phyloP scores from a whole-genome alignment of 2,329 filamentous ascomycete genomes.

The Fusarium falciforme region DNA sequence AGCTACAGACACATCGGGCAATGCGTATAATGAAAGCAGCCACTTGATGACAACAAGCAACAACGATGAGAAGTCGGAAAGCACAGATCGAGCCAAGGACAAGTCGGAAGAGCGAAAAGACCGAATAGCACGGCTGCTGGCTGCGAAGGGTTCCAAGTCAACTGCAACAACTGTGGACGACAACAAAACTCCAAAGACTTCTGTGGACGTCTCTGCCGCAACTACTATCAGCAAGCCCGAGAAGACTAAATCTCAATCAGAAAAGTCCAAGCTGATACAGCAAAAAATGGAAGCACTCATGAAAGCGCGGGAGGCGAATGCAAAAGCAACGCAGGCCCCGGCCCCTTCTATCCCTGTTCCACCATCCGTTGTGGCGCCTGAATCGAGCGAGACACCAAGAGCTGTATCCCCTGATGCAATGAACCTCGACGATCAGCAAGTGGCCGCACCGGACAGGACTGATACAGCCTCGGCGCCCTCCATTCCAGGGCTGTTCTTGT shows the following conservation, averaged over 20 bases:
- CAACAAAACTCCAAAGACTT: not conserved
- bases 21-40: not conserved
- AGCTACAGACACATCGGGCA: not conserved
- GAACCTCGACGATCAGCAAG: conserved; percentile 10
- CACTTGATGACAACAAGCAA: not conserved
- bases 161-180: conserved; percentile 22
- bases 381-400: conserved; percentile 8
- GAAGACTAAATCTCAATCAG: conserved; percentile 57
- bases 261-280: conserved; percentile 79
- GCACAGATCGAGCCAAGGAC: conserved; percentile 62
- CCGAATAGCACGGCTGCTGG: conserved; percentile 79
- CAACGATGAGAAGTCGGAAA: conserved; percentile 6
- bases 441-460: conserved; percentile 5
- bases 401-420: not conserved
- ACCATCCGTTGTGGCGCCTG: conserved; percentile 4
- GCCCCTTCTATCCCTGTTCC: not conserved
- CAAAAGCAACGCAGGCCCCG: conserved; percentile 34
- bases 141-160: conserved; percentile 74
- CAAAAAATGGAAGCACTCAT: conserved; percentile 83
- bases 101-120: conserved; percentile 76
- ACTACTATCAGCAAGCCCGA: conserved; percentile 6
- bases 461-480: conserved; percentile 32
- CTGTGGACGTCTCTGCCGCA: conserved; percentile 52
- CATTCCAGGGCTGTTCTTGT: conserved; percentile 54
- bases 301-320: conserved; percentile 62